Evolutionary conservation across 1,284 basidiomycete genomes (phyloP).

Genomic region (Porphyrellus sp.): DNA sequence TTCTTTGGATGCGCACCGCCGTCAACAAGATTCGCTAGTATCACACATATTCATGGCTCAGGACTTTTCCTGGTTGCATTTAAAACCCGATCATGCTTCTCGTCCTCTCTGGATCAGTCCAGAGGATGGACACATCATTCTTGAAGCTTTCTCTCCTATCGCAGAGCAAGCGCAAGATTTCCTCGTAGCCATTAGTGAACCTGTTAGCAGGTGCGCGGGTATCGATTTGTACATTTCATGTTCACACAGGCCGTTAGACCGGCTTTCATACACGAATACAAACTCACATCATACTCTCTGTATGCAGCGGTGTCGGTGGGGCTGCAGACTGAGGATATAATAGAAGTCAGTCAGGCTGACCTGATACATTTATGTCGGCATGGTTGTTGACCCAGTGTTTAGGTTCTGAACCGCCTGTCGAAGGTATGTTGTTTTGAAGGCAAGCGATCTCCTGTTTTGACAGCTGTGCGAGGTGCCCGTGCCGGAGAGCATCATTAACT

Average conservation of each 20-base stretch:
- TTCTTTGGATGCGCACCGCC: constrained; percentile 56
- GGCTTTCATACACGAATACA: constrained; percentile 98
- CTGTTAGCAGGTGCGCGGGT: constrained; percentile 86
- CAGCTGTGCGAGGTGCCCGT: constrained; percentile 69
- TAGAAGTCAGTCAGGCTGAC: constrained; percentile 70
- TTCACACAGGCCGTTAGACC: constrained; percentile 59
- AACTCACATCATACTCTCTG: constrained; percentile 95
- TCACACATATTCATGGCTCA: constrained; percentile 77
- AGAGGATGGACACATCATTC: constrained; percentile 89
- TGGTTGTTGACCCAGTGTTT: constrained; percentile 15
- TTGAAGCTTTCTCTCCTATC: constrained; percentile 95
- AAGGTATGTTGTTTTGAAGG: constrained; percentile 53
- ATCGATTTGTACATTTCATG: constrained; percentile 29
- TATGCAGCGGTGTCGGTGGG: constrained; percentile 99
- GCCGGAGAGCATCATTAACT: constrained; percentile 75
- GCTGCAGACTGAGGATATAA: constrained; percentile 96
- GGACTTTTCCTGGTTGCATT: constrained; percentile 80
- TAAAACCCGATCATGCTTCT: constrained; percentile 87
- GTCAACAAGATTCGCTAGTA: constrained; percentile 67
- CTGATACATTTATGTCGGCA: constrained; percentile 14
- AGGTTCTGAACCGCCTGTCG: constrained; percentile 84
- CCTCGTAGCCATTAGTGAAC: constrained; percentile 96
- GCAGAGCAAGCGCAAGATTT: constrained; percentile 99
- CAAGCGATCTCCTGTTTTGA: constrained; percentile 3
- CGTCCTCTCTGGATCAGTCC: constrained; percentile 95